Percentiles rank a stretch among this genome's conserved stretches.
These are phyloP conservation scores for Keithomyces neogunnii DNA, from an alignment of 2,329 filamentous ascomycete species.

Conservation along the genomic window DNA sequence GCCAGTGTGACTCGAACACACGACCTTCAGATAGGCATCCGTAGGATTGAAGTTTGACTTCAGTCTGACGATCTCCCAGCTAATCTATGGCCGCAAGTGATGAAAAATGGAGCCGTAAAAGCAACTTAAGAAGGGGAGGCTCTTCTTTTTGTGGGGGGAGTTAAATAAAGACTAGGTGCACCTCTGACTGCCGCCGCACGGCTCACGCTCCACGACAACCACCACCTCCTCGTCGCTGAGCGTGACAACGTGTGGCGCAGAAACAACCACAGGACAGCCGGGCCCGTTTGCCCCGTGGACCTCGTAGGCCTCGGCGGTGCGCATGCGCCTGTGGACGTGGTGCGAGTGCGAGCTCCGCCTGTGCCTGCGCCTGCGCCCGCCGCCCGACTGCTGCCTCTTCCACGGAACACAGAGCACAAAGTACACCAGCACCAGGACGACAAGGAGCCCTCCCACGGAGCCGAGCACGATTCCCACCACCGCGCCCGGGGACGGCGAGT, in stretches of 20 bases:
- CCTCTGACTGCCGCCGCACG: no score
- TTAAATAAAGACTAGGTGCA: background rate
- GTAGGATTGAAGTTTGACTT: conserved; percentile 17
- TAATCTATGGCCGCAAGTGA: conserved; percentile 16
- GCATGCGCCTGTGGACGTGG: no score
- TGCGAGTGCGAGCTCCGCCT: no score
- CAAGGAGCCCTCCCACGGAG: conserved; percentile 39
- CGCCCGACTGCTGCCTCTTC: no score
- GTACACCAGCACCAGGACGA: conserved; percentile 44
- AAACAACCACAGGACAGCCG: no score
- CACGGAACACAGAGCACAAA: conserved; percentile 23
- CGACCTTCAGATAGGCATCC: conserved; percentile 20
- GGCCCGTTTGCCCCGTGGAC: no score
- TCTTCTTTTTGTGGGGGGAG: no score
- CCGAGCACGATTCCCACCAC: conserved; percentile 37
- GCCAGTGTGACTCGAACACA: conserved; percentile 22
- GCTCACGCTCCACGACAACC: no score
- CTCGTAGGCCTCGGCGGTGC: no score
- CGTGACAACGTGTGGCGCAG: no score
- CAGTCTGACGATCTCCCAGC: conserved; percentile 21
- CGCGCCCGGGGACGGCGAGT: conserved; percentile 31
- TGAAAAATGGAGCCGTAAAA: background rate
- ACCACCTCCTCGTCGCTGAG: no score
- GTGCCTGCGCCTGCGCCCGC: no score
- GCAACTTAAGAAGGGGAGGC: background rate